Evolutionary conservation across 176 grass and related monocot species (phyloP), one percentile per base, ranked within the genome.

Genomic region (Juncus inflexus): DNA sequence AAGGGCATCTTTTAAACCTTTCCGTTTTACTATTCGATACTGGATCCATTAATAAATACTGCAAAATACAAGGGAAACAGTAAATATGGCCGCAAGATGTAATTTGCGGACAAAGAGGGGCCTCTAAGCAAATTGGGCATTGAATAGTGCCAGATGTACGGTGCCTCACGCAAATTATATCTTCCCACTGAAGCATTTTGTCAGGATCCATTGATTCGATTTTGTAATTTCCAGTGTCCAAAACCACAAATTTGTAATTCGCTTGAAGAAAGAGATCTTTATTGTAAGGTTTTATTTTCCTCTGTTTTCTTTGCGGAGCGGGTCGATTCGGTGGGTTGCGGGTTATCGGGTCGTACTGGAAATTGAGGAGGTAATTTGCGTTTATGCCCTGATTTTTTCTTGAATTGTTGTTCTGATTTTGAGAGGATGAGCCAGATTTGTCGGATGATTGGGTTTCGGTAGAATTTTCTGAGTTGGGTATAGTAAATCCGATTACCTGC

Each of bases 11-110:
- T 74, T 92, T 99, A 73, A 67, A 99, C 67, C 80, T 68, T 12
- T 89, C 85, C 61, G 85, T 83, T 82, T 40, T 92, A 67, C 64
- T 74, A 66, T 86, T 81, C 43, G 9, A 6, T 77, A 81, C 94
- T 55, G 90, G 83, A 28, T 80, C 88, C 64, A 84, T 82, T 35
- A 80, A 67, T 40, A 99, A 57, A 68, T 99, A 99, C 42, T 42
- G 79, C 53, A 99, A 81, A 72, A 99, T 99, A 58, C 94, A 99
- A 42, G 94, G 88, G 69, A 99, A 99, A 66, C 94, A 99, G 60
- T 89, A 99, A 77, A 99, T 92, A 81, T 99, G 94, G 51, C 94
- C 94, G 19, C 94, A 99, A 65, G 94, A 89, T 58, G 94, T 99
- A 55, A 92, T 86, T 75, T 92, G 94, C 7, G 94, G 94, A 61